These are phyloP conservation scores for Tolypocladium tropicale DNA, from an alignment of 2,329 filamentous ascomycete genomes.

Conservation along the genomic window DNA sequence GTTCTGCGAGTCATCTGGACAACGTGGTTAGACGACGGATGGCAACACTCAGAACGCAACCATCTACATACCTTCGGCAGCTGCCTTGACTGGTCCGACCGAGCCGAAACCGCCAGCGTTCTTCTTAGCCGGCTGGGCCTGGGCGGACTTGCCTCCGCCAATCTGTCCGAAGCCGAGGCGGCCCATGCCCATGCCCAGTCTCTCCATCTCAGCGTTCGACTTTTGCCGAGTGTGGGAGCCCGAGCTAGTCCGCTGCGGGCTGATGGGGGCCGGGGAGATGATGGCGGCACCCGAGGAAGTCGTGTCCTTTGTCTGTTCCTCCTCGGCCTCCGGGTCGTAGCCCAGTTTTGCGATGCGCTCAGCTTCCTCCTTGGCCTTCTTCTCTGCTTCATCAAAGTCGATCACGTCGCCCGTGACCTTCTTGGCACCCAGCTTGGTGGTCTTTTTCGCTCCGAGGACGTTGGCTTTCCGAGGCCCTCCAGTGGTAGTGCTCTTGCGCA, in stretches of 20 bases:
- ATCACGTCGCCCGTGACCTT: constrained; percentile 74
- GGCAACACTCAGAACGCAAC: neutral
- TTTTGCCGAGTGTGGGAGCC: constrained; percentile 47
- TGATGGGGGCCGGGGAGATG: constrained; percentile 64
- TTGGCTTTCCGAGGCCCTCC: constrained; percentile 68
- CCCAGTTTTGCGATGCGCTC: constrained; percentile 92
- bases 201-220: constrained; percentile 71
- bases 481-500: constrained; percentile 61
- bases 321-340: constrained; percentile 87
- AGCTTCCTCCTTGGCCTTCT: constrained; percentile 93
- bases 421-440: constrained; percentile 81
- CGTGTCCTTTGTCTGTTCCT: constrained; percentile 37
- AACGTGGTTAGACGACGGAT: neutral
- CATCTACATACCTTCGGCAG: constrained; percentile 49
- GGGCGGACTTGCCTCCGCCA: constrained; percentile 48
- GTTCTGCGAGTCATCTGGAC: constrained; percentile 61
- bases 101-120: constrained; percentile 82
- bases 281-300: constrained; percentile 51
- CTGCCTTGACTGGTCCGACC: constrained; percentile 62
- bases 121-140: constrained; percentile 49
- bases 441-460: constrained; percentile 78
- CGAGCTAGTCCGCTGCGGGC: constrained; percentile 48
- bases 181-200: constrained; percentile 79
- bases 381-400: constrained; percentile 95
- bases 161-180: constrained; percentile 84